Evolutionary conservation across 257 asterid species (phyloP).

Genomic region (Solanum rostratum): DNA sequence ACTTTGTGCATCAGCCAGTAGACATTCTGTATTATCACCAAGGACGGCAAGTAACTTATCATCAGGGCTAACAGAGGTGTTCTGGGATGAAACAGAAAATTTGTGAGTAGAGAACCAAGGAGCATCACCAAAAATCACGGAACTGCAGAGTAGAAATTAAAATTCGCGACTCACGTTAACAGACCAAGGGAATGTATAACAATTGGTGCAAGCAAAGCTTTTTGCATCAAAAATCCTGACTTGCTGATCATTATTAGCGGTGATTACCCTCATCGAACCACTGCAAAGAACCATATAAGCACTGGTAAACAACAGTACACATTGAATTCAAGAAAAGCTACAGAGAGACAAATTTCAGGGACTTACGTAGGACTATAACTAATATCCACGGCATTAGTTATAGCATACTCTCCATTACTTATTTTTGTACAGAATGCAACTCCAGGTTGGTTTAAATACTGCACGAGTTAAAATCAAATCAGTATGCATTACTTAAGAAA

Average conservation of each 20-base stretch:
- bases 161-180: conserved; percentile 55
- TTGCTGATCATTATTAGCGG: conserved; percentile 82
- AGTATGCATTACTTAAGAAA: neutral
- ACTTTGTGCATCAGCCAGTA: conserved; percentile 45
- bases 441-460: conserved; percentile 60
- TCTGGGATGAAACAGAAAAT: conserved; percentile 22
- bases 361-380: conserved; percentile 30
- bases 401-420: conserved; percentile 54
- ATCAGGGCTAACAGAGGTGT: conserved; percentile 55
- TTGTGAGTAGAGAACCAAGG: neutral
- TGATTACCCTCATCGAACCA: conserved; percentile 49
- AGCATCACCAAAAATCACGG: neutral
- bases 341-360: neutral
- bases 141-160: neutral
- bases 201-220: conserved; percentile 35
- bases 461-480: neutral
- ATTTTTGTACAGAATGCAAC: conserved; percentile 68
- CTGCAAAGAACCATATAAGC: conserved; percentile 17
- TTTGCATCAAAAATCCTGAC: conserved; percentile 55
- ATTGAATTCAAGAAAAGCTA: neutral
- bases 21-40: conserved; percentile 60
- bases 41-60: conserved; percentile 61
- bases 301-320: neutral
- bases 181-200: conserved; percentile 78
- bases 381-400: conserved; percentile 73